Conservation (phyloP, 169 alveolate species). For the Plasmodium falciparum region DNA sequence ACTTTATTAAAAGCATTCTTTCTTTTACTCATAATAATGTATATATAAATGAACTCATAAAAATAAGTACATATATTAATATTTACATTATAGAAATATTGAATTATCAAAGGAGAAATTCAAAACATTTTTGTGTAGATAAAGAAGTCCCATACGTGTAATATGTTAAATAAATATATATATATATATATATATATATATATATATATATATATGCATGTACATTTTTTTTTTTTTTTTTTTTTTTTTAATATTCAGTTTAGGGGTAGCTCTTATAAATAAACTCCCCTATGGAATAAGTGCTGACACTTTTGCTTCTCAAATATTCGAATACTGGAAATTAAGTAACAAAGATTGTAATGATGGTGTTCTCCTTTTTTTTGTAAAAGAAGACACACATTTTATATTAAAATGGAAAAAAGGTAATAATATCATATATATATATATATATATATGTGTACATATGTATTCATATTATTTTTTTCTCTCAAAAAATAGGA, state of each 20-base stretch:
- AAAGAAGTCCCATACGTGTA: constrained; percentile 70
- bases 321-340: constrained; percentile 66
- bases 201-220: neutral
- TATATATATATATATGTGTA: constrained; percentile 7
- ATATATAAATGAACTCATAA: neutral
- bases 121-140: constrained; percentile 43
- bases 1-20: too few relatives aligned
- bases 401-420: constrained; percentile 67
- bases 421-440: constrained; percentile 24
- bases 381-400: constrained; percentile 58
- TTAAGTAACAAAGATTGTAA: constrained; percentile 48
- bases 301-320: constrained; percentile 56
- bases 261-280: constrained; percentile 65
- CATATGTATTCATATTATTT: neutral
- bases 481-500: constrained; percentile 7
- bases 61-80: neutral
- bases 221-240: neutral
- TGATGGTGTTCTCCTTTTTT: constrained; percentile 68
- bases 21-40: too few relatives aligned
- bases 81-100: constrained; percentile 31
- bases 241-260: constrained; percentile 15
- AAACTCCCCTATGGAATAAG: constrained; percentile 66
- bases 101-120: constrained; percentile 53
- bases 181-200: constrained; percentile 1
- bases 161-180: neutral